Percentiles rank a stretch among this genome's conserved stretches.
Conservation (phyloP, 1,139 yeast genomes). For the Suhomyces choctaworum region DNA sequence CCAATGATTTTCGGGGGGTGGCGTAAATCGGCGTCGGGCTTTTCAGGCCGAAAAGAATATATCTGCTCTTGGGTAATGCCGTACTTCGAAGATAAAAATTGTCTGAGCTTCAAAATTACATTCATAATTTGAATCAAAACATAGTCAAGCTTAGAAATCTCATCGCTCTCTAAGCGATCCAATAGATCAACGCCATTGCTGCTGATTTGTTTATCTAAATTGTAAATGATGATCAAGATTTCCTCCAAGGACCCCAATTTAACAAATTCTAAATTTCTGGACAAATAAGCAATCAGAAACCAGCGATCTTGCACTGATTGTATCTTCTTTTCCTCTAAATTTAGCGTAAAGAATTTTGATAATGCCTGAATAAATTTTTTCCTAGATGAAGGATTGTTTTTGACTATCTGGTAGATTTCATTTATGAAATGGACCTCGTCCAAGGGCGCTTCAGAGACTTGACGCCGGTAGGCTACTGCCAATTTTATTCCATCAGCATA, state of each 20-base stretch:
- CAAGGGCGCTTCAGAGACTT: slow-evolving; percentile 23
- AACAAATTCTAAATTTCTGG: slow-evolving; percentile 40
- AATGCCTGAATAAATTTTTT: slow-evolving; percentile 44
- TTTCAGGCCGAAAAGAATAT: slow-evolving; percentile 26
- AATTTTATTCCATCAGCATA: slow-evolving; percentile 63
- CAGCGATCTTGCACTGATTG: slow-evolving; percentile 18
- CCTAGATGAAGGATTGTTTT: slow-evolving; percentile 42
- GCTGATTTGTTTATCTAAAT: slow-evolving; percentile 19
- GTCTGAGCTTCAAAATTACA: slow-evolving; percentile 24
- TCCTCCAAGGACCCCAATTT: slow-evolving; percentile 46
- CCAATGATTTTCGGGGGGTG: slow-evolving; percentile 19
- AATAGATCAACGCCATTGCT: slow-evolving; percentile 39
- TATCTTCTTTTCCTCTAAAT: slow-evolving; percentile 11
- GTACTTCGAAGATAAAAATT: slow-evolving; percentile 23
- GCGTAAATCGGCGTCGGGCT: slow-evolving; percentile 29
- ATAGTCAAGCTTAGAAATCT: slow-evolving; percentile 6
- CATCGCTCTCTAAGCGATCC: slow-evolving; percentile 17
- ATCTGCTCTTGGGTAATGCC: slow-evolving; percentile 24
- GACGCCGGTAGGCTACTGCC: slow-evolving; percentile 49
- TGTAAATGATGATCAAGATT: slow-evolving; percentile 17
- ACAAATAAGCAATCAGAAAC: slow-evolving; percentile 34
- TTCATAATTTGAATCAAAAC: slow-evolving; percentile 22
- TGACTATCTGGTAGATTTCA: slow-evolving; percentile 45
- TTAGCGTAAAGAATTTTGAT: slow-evolving; percentile 25
- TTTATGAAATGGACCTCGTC: slow-evolving; percentile 24